Conservation (phyloP, 2,329 filamentous ascomycete genomes). For the Triangularia setosa region DNA sequence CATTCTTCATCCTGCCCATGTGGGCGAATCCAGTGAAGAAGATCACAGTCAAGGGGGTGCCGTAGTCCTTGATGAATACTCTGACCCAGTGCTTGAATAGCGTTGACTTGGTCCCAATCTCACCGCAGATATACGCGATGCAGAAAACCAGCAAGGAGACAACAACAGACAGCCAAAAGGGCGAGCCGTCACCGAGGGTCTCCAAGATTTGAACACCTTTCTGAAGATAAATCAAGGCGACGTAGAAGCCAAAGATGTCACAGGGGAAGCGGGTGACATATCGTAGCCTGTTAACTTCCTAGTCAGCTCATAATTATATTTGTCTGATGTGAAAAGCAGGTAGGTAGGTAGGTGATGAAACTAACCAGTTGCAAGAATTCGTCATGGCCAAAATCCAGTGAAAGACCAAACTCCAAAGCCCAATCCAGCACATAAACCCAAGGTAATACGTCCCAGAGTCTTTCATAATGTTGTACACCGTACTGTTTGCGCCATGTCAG, state of each 20-base stretch:
- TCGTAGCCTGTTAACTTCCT: constrained; percentile 45
- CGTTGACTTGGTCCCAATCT: constrained; percentile 60
- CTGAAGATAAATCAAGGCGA: constrained; percentile 86
- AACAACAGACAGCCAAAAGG: constrained; percentile 76
- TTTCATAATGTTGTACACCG: constrained; percentile 82
- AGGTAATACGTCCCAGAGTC: constrained; percentile 77
- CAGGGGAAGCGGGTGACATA: constrained; percentile 90
- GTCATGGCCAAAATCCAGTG: constrained; percentile 80
- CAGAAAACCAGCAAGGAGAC: constrained; percentile 75
- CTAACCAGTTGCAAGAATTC: constrained; percentile 73
- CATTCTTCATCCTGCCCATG: constrained; percentile 72
- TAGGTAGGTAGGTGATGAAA: neutral
- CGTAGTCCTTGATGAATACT: constrained; percentile 85
- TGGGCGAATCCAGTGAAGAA: constrained; percentile 91
- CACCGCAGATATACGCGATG: constrained; percentile 69
- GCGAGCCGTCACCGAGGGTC: constrained; percentile 62
- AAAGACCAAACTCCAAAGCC: constrained; percentile 80
- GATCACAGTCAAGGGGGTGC: constrained; percentile 74
- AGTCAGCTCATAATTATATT: neutral
- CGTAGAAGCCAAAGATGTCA: constrained; percentile 92
- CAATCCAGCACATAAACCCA: constrained; percentile 89
- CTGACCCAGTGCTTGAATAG: constrained; percentile 72
- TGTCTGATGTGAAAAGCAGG: neutral
- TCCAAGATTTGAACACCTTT: constrained; percentile 85
- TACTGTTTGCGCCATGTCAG: constrained; percentile 40